Evolutionary conservation across 1,139 yeast species (phyloP), one percentile per base, ranked within the genome.

Genomic region (Hyphopichia khmerensis): DNA sequence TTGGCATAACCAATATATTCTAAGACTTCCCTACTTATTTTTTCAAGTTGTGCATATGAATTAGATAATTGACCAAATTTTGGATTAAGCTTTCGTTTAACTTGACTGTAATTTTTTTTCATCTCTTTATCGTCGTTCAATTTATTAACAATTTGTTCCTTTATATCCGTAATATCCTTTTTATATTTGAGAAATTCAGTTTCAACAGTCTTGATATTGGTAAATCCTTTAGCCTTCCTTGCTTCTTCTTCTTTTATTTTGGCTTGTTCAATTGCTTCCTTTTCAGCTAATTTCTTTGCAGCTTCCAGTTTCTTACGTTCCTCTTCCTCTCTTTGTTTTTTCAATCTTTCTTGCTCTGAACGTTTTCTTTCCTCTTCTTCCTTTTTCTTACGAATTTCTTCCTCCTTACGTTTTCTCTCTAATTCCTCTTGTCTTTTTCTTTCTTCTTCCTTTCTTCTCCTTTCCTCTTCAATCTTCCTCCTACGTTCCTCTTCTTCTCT

Each of bases 61-160:
- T 82, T 83, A 1, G 97, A 89, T 45, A 95, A 69, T 64, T 93
- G 98, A 11, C 99, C 98, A 51, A 95, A 81, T 55, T 84, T 86
- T 4, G 96, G 95, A 55, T 89, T 89, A 50, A 93, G 79, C 53
- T 84, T 81, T 42, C 97, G 72, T 57, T 85, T 84, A 42, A 52
- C 63, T 59, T 57, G 62, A 24, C 76, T 74, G 21, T 75, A 66
- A 16, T 62, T 64, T 45, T 69, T 70, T 47, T 77, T 72, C 39
- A 74, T 56, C 18, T 69, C 75, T 26, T 71, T 67, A 44, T 81
- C 67, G 7, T 50, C 48, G 42, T 58, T 57, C 5, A 84, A 75
- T 32, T 69, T 72, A 32, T 65, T 71, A 8, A 79, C 83, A 31
- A 74, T n/a, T 19, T 75, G 69, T 1, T 54, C 50, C 53, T 89